These are phyloP conservation scores for Pyracantha coccinea DNA, from an alignment of 331 rosid genomes.

Conservation along the genomic window DNA sequence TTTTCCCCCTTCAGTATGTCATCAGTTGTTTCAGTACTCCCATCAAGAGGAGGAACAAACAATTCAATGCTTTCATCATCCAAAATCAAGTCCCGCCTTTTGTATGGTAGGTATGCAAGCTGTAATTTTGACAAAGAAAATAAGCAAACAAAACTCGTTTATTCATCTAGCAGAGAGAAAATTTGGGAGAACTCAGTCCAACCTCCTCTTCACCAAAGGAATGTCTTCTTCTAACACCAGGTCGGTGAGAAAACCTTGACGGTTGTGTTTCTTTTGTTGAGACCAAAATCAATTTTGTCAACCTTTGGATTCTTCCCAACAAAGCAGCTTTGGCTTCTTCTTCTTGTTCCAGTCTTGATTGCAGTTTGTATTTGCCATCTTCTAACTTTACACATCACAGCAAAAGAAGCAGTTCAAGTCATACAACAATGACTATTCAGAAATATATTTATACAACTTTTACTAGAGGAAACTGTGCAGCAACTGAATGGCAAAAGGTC, in stretches of 20 bases:
- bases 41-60: constrained; percentile 72
- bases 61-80: constrained; percentile 83
- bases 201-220: constrained; percentile 99
- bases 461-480: neutral
- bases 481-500: neutral
- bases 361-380: constrained; percentile 90
- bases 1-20: constrained; percentile 69
- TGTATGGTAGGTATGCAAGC: constrained; percentile 97
- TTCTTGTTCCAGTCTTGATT: constrained; percentile 94
- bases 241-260: constrained; percentile 59
- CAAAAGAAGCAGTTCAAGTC: constrained; percentile 30
- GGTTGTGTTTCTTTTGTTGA: constrained; percentile 73
- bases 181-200: constrained; percentile 20
- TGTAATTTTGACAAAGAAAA: constrained; percentile 20
- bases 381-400: constrained; percentile 61
- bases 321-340: constrained; percentile 98
- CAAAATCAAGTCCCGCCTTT: constrained; percentile 81
- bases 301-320: constrained; percentile 87
- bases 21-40: constrained; percentile 49
- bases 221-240: constrained; percentile 79
- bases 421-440: neutral
- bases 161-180: neutral
- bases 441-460: neutral
- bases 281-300: constrained; percentile 95
- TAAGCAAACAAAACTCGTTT: neutral